Base-by-base conservation (phyloP, 306 rosid genomes). In the Gleditsia sinensis region DNA sequence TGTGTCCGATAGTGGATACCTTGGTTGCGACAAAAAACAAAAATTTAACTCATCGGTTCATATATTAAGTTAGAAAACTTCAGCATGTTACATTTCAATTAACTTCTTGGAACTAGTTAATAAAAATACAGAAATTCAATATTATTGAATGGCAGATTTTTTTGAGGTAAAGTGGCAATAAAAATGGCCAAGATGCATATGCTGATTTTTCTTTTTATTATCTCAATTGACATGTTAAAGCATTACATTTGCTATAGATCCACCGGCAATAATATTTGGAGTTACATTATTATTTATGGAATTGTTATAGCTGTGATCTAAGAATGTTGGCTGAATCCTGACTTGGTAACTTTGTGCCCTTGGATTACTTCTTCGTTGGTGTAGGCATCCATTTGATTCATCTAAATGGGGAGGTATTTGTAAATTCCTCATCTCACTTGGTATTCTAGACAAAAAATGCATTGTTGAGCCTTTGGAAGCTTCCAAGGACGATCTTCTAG, bases 321-420 rank as follows among this genome's bases (percentile, higher is more conserved):
- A 20, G 20, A 24, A 43, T 25, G 10, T 24, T 13, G 40, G 37
- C 39, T 45, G 62, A 43, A 51, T 40, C 21, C 51, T 40, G 24
- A 71, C 46, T 42, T 63, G 68, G 19, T 70, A 28, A 53, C 42
- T 14, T 36, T 62, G 45, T 63, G n/a, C 37, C 27, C 43, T 57
- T 67, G 39, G 67, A 53, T 43, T 57, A 30, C 37, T 37, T 76
- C 40, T 30, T 45, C 14, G 11, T 71, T 76, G 49, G 63, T 84
- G 33, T 23, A 94, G 98, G 92, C 98, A 94, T 77, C 98, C 97
- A 3, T 94, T 94, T 86, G 98, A 94, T 86, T 91, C 97, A 24
- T 75, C 79, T 21, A 91, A 94, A 73, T 94, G 98, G 98, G 96
- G 96, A 64, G 91, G 91, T 2, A 59, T 91, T 34, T 91, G 92